Base-by-base conservation (phyloP, 1,284 basidiomycete genomes). In the Stereum hirsutum region DNA sequence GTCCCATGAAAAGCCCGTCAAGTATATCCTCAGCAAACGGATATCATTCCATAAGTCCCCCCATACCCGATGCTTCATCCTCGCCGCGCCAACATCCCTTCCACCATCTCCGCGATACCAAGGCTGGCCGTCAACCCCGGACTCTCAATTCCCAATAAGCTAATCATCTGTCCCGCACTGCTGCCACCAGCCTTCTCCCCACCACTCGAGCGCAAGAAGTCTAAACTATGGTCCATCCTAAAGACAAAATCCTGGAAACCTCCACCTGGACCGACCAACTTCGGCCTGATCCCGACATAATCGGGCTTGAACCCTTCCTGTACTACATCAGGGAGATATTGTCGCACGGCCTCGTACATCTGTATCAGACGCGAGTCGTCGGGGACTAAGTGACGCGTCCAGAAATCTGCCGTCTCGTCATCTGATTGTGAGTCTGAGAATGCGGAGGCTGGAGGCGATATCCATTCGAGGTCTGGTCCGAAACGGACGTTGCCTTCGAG, bases 391-490 rank as follows among this genome's bases (percentile, higher is more conserved):
- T 84, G 71, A 31, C 64, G 64, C 33, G 66, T 68, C 92, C 92
- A 95, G 58, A 88, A 92, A 51, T 91, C 85, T 1, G 70, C 63
- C n/a, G n/a, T n/a, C n/a, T n/a, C n/a, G n/a, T n/a, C n/a, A n/a
- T n/a, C n/a, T n/a, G n/a, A n/a, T n/a, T n/a, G n/a, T n/a, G n/a
- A n/a, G 38, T 72, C 64, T 8, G 66, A 62, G 35, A 75, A 70
- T 15, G 74, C 63, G 6, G 57, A 50, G 33, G 46, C 39, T 2
- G 71, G 69, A 1, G 78, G 74, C 5, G 74, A 72, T 55, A 97
- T 70, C 81, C 89, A 92, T 57, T 97, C 86, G 6, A 94, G 73
- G 56, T 98, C 93, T 3, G 95, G 96, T 0, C 95, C 95, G 59
- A 99, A 99, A 20, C 81, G 78, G 41, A 99, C 73, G 52, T 89